Evolutionary conservation across 2,329 filamentous ascomycete species (phyloP), one percentile per base, ranked within the genome.

Genomic region (Arthrinium puccinioides): DNA sequence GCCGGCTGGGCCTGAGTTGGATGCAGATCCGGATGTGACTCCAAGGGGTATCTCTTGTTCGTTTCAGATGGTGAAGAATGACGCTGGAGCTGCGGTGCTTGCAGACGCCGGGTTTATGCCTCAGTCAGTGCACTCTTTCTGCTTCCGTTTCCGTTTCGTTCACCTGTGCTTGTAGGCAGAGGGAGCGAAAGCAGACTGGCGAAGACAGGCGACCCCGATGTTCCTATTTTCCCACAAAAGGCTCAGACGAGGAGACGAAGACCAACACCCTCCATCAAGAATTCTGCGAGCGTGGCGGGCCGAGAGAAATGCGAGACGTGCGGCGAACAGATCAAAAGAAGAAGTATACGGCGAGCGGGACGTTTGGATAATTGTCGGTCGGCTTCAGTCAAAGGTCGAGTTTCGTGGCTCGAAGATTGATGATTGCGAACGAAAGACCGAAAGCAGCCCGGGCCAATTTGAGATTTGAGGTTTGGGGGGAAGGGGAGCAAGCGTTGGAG

Each of bases 191-290:
- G 30, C 20, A 32, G 18, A 32, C 20, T 21, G 30, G 30, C 20
- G 20, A 21, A 21, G 30, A 32, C 20, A 32, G 18, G 31, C 20
- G 31, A 33, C 15, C 31, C 31, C 31, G 24, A 33, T 16, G 20
- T 33, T 33, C 20, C 31, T 21, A 33, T 23, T 21, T 33, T 18
- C 31, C 31, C n/a, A n/a, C n/a, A 33, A 33, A 33, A 33, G 31
- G 24, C 31, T 33, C 31, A 33, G 31, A 33, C 21, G 24, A 33
- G 31, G 13, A 23, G 31, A 33, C 21, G 20, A 16, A 33, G 21
- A 13, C n/a, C n/a, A n/a, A 33, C 21, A 23, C 31, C 31, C 31
- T 33, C 31, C 31, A 33, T 33, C 31, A 33, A 33, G 31, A 15
- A 21, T 32, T 10, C 14, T 29, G n/a, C n/a, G n/a, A n/a, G n/a